A percentile compares a stretch with the other conserved stretches of the same genome.
These are phyloP conservation scores for Capronia epimyces DNA, from an alignment of 2,329 filamentous ascomycete genomes.

Conservation along the genomic window DNA sequence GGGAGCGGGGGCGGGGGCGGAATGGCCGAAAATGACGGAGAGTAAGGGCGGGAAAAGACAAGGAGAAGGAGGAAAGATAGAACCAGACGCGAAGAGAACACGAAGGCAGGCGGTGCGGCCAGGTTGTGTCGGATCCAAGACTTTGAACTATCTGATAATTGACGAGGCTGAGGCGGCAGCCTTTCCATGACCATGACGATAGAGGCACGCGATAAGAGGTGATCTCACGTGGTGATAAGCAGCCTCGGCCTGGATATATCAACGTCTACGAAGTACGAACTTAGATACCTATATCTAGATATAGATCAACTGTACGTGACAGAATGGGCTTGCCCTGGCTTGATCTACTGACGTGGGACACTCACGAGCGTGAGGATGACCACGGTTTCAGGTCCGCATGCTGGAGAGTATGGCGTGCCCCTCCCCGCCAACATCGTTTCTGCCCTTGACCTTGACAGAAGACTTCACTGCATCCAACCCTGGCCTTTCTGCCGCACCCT, in stretches of 20 bases:
- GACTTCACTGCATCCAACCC: no score
- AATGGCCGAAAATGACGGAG: background rate
- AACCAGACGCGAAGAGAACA: background rate
- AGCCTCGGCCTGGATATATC: background rate
- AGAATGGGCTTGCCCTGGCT: no score
- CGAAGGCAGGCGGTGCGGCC: no score
- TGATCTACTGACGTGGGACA: no score
- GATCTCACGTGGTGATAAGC: conserved; percentile 4
- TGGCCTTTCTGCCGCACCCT: background rate
- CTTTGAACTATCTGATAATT: background rate
- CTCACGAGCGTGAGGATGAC: no score
- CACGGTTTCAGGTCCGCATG: no score
- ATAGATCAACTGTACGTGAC: no score
- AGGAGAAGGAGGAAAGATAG: background rate
- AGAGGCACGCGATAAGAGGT: background rate
- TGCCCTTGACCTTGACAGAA: no score
- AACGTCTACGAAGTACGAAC: no score
- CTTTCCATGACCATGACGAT: conserved; percentile 1
- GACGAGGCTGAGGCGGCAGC: background rate
- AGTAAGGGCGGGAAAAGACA: no score
- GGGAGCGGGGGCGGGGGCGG: background rate
- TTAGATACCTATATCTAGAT: background rate
- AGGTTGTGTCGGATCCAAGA: background rate
- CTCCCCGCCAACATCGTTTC: no score
- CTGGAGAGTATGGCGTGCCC: no score